Base-by-base conservation (phyloP, 169 alveolate species). In the Plasmodium gaboni region DNA sequence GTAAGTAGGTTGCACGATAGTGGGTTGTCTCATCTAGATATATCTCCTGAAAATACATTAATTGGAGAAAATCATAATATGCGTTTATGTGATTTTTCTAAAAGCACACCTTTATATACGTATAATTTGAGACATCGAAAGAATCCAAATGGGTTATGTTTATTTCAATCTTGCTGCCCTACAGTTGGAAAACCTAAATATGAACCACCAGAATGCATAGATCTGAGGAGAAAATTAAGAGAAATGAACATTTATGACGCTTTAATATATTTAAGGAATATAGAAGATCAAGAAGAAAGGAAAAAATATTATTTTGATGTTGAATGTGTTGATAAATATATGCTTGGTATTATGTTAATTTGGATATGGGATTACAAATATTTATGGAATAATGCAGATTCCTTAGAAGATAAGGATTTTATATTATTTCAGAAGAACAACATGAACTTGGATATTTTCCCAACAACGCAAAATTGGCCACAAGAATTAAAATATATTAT, bases 131-230 rank as follows among this genome's bases (percentile, higher is more conserved):
- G 93, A 9, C 93, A 92, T 46, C 50, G 74, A 26, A 91, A 92
- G 59, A 88, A 92, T 63, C 38, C 73, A 17, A 89, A 80, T 44
- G 85, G 92, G 4, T 78, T 87, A 48, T 88, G 70, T 80, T 80
- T 88, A 38, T 92, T 92, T 73, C 88, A 89, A 15, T 91, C 95
- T 55, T 94, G 96, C 73, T 96, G 93, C 17, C 96, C 96, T 2
- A 94, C 96, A 15, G 93, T 94, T 22, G 96, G 94, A 5, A 94
- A 93, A 72, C 95, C 95, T 7, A 94, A 96, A 2, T 94, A 94
- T 53, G 93, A 93, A 96, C 96, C 96, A 1, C 96, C 96, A 7
- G 96, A 94, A 60, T 92, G 96, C 71, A 93, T 96, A 96, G 72
- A 74, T 26, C 90, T 92, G 3, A 74, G 88, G 63, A 88, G 93